phyloP scores from a whole-genome alignment of 2,329 filamentous ascomycete genomes.

The Raffaelea albimanens region DNA sequence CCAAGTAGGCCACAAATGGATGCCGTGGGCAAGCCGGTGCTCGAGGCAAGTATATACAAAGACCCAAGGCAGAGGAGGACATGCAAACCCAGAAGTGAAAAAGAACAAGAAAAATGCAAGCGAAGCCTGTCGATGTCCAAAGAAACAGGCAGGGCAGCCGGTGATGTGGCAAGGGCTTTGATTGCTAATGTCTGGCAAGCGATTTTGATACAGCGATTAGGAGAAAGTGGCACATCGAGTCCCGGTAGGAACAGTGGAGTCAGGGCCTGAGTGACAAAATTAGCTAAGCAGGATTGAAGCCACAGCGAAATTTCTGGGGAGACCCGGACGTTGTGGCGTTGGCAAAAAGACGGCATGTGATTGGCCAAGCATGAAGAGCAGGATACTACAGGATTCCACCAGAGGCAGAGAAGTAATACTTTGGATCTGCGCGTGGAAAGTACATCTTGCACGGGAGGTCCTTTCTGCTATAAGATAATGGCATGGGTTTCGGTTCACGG shows the following conservation, averaged over 20 bases:
- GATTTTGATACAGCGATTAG: constrained; percentile 7
- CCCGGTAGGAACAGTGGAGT: not conserved
- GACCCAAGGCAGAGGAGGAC: not conserved
- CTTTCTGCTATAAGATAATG: too few species aligned
- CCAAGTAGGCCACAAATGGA: not conserved
- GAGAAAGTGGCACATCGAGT: constrained; percentile 2
- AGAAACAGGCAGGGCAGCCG: not conserved
- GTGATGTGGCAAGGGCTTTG: constrained; percentile 4
- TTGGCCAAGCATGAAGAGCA: not conserved
- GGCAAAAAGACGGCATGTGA: not conserved
- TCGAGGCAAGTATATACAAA: not conserved
- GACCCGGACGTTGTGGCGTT: not conserved
- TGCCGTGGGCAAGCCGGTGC: not conserved
- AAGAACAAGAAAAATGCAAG: not conserved
- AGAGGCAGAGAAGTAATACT: too few species aligned
- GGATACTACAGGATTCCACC: too few species aligned
- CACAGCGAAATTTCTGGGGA: too few species aligned
- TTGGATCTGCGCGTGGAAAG: too few species aligned
- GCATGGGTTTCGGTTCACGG: too few species aligned
- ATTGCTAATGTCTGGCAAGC: constrained; percentile 3
- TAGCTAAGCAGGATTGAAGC: constrained; percentile 1
- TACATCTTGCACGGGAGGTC: too few species aligned
- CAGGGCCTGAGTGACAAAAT: not conserved
- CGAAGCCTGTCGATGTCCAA: not conserved
- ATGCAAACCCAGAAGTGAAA: not conserved